These are phyloP conservation scores for Ogataea chonburiensis DNA, from an alignment of 805 yeast species.

Conservation along the genomic window DNA sequence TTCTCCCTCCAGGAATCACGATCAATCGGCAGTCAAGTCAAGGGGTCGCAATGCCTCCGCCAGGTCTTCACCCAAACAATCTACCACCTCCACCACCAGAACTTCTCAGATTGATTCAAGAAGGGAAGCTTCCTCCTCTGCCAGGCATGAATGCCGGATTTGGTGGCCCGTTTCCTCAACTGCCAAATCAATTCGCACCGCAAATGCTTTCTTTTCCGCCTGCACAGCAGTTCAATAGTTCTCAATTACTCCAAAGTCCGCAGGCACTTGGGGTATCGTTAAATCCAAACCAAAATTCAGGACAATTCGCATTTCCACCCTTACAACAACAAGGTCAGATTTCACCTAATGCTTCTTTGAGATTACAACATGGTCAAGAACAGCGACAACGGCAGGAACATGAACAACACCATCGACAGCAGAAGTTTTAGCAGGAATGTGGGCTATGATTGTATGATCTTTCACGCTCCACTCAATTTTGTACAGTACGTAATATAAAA, in stretches of 20 bases:
- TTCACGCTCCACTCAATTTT: no score
- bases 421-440: no score
- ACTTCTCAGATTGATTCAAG: conserved; percentile 26
- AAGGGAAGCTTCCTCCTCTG: conserved; percentile 31
- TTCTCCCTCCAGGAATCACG: conserved; percentile 11
- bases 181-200: conserved; percentile 3
- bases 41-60: conserved; percentile 14
- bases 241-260: conserved; percentile 6
- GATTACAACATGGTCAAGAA: no score
- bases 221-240: no score
- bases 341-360: no score
- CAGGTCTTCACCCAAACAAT: conserved; percentile 15
- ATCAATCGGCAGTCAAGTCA: conserved; percentile 3
- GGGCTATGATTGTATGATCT: no score
- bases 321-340: no score
- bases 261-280: conserved; percentile 7
- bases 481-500: no score
- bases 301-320: no score
- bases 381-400: no score
- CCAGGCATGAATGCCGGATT: conserved; percentile 25
- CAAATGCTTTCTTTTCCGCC: conserved; percentile 6
- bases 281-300: background rate
- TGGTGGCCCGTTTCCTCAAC: conserved; percentile 1
- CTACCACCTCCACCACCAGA: conserved; percentile 33
- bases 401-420: no score